Percentiles rank a stretch among this genome's conserved stretches.
Evolutionary conservation across 371 early-diverging fungal genomes (phyloP).

Genomic region (Mucor sp.): DNA sequence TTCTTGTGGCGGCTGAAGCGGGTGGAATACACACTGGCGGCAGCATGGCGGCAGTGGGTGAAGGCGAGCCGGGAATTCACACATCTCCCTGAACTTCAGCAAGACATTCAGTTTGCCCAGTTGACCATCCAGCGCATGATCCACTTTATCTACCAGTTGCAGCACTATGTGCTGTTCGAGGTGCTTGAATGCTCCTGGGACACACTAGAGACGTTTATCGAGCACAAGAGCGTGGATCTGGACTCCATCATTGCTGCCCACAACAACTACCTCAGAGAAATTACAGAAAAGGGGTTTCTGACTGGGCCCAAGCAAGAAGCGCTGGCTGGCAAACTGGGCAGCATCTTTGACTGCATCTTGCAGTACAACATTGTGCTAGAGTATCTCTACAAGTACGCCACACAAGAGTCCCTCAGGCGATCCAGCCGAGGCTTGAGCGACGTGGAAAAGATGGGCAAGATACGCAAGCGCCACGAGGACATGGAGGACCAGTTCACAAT

Average conservation of each 20-base stretch:
- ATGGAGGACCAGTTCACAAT: slow-evolving; percentile 19
- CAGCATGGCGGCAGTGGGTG: slow-evolving; percentile 80
- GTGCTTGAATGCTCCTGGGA: slow-evolving; percentile 94
- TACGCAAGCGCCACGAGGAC: slow-evolving; percentile 37
- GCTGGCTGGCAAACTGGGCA: slow-evolving; percentile 32
- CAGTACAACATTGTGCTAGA: slow-evolving; percentile 37
- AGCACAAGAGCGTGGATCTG: slow-evolving; percentile 65
- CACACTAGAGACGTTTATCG: slow-evolving; percentile 65
- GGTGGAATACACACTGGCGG: slow-evolving; percentile 76
- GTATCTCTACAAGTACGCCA: slow-evolving; percentile 29
- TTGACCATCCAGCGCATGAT: slow-evolving; percentile 84
- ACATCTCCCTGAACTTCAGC: slow-evolving; percentile 38
- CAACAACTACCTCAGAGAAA: slow-evolving; percentile 58
- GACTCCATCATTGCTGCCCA: slow-evolving; percentile 78
- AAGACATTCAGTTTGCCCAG: slow-evolving; percentile 66
- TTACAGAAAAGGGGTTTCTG: slow-evolving; percentile 68
- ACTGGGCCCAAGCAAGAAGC: slow-evolving; percentile 39
- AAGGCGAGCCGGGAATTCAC: slow-evolving; percentile 62
- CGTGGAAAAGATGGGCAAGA: slow-evolving; percentile 27
- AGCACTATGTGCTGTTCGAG: slow-evolving; percentile 86
- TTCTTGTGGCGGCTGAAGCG: slow-evolving; percentile 92
- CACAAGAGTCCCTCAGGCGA: slow-evolving; percentile 2
- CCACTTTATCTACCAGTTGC: slow-evolving; percentile 91
- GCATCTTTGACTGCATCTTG: slow-evolving; percentile 44
- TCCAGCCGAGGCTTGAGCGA: background rate